These are phyloP conservation scores for Aspergillus fischeri DNA, from an alignment of 2,329 filamentous ascomycete species.

Conservation along the genomic window DNA sequence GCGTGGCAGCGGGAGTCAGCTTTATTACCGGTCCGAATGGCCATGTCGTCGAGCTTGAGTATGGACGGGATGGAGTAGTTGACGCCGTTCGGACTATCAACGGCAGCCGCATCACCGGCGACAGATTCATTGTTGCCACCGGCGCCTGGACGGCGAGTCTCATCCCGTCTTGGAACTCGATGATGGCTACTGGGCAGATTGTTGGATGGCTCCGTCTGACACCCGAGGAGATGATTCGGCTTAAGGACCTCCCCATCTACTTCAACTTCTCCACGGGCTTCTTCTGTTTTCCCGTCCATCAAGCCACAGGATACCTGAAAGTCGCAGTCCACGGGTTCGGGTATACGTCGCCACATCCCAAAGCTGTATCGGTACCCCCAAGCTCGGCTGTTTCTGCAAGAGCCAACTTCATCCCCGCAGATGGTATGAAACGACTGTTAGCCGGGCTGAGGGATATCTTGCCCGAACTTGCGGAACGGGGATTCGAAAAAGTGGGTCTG, in stretches of 20 bases:
- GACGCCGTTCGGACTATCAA: slow-evolving; percentile 54
- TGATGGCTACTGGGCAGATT: slow-evolving; percentile 72
- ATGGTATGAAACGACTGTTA: slow-evolving; percentile 57
- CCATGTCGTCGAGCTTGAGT: slow-evolving; percentile 33
- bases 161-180: slow-evolving; percentile 68
- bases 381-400: slow-evolving; percentile 17
- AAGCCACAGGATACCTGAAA: slow-evolving; percentile 48
- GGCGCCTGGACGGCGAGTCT: slow-evolving; percentile 79
- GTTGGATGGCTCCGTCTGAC: slow-evolving; percentile 71
- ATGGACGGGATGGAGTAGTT: slow-evolving; percentile 37
- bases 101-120: slow-evolving; percentile 51
- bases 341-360: slow-evolving; percentile 39
- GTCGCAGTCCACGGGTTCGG: slow-evolving; percentile 64
- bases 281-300: slow-evolving; percentile 47
- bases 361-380: slow-evolving; percentile 20
- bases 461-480: slow-evolving; percentile 53
- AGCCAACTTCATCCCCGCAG: slow-evolving; percentile 36
- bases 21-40: slow-evolving; percentile 25
- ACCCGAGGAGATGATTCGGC: slow-evolving; percentile 58
- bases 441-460: slow-evolving; percentile 56
- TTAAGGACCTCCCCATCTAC: slow-evolving; percentile 62
- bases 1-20: slow-evolving; percentile 20
- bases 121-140: slow-evolving; percentile 70
- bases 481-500: slow-evolving; percentile 55
- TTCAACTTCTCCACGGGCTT: slow-evolving; percentile 42